Evolutionary conservation across 306 rosid species (phyloP).

Genomic region (Castanea sativa): DNA sequence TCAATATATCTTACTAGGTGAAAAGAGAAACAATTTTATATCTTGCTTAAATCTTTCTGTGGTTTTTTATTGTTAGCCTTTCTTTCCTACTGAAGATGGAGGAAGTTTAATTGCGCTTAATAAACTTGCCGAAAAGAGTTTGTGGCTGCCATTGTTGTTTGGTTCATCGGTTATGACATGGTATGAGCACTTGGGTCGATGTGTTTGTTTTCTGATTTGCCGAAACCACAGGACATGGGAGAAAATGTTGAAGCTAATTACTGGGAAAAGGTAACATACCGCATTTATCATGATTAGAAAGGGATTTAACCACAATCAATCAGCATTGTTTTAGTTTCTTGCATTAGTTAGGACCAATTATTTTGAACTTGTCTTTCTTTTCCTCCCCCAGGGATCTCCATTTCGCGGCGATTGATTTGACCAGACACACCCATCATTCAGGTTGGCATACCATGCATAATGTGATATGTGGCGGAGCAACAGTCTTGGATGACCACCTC

Average conservation of each 20-base stretch:
- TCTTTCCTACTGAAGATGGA: constrained; percentile 45
- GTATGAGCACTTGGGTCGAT: constrained; percentile 85
- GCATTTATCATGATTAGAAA: not conserved
- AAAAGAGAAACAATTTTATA: too few relatives aligned
- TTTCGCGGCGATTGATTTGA: constrained; percentile 46
- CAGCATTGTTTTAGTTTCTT: too few relatives aligned
- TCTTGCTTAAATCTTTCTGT: constrained; percentile 1
- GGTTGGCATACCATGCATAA: constrained; percentile 92
- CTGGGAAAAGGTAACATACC: constrained; percentile 46
- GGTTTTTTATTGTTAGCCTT: constrained; percentile 51
- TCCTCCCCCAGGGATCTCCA: constrained; percentile 42
- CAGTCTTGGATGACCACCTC: constrained; percentile 47
- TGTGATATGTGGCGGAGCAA: constrained; percentile 77
- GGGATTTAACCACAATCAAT: too few relatives aligned
- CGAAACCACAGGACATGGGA: constrained; percentile 81
- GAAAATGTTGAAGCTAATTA: constrained; percentile 40
- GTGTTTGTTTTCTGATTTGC: constrained; percentile 62
- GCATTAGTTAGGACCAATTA: too few relatives aligned
- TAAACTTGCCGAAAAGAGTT: constrained; percentile 49
- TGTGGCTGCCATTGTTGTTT: constrained; percentile 69
- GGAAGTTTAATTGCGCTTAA: constrained; percentile 46
- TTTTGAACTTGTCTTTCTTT: not conserved
- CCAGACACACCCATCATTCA: constrained; percentile 86
- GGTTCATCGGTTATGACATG: constrained; percentile 76
- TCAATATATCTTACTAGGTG: not conserved